Conservation (phyloP, 192 early-diverging fungal genomes). For the Coemansia sp. region DNA sequence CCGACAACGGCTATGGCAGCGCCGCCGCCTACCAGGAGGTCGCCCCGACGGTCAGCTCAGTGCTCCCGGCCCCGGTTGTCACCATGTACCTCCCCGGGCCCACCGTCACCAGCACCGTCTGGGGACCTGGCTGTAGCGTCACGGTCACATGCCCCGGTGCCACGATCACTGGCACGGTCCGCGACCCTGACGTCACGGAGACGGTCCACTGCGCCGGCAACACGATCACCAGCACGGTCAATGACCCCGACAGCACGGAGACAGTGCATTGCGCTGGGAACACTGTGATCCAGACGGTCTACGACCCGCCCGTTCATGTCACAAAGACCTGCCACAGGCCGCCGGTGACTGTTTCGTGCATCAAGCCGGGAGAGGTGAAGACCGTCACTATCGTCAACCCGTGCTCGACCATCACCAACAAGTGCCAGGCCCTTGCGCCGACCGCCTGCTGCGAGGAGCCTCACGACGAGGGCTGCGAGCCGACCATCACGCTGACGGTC, state of each 20-base stretch:
- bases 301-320: constrained; percentile 13
- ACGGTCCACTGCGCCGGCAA: constrained; percentile 23
- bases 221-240: constrained; percentile 18
- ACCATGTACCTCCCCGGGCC: constrained; percentile 22
- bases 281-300: constrained; percentile 20
- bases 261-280: constrained; percentile 29
- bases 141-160: constrained; percentile 27
- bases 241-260: constrained; percentile 21
- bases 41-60: constrained; percentile 13
- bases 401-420: constrained; percentile 25
- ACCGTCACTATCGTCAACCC: constrained; percentile 44
- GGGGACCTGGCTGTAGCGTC: constrained; percentile 7
- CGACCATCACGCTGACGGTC: constrained; percentile 43
- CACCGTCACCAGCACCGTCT: constrained; percentile 18
- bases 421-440: constrained; percentile 19
- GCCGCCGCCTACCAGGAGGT: constrained; percentile 1
- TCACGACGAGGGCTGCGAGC: constrained; percentile 12
- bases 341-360: constrained; percentile 40
- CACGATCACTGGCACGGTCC: constrained; percentile 25
- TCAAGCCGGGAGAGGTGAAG: constrained; percentile 36
- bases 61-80: constrained; percentile 14
- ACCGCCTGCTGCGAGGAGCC: constrained; percentile 7
- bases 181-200: constrained; percentile 19
- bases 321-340: constrained; percentile 46
- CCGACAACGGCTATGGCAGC: constrained; percentile 15